phyloP scores from a whole-genome alignment of 257 asterid species.

The Plantago elongata region DNA sequence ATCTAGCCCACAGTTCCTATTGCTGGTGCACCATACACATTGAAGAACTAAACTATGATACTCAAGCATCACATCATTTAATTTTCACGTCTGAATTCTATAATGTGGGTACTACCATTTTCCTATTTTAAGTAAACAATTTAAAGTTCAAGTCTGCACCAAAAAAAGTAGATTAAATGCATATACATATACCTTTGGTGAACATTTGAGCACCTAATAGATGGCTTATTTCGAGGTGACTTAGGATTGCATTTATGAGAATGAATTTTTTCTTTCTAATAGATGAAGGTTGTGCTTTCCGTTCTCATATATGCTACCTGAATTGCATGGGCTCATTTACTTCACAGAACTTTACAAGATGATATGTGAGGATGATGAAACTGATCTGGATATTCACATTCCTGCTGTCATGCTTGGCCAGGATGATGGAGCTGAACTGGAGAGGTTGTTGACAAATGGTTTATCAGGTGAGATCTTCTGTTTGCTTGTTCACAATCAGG shows the following conservation, averaged over 20 bases:
- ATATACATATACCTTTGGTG: too few species aligned
- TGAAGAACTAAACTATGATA: too few species aligned
- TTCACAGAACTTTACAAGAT: constrained; percentile 89
- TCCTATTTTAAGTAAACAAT: too few species aligned
- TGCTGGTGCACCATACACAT: too few species aligned
- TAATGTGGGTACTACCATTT: too few species aligned
- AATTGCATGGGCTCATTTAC: constrained; percentile 3
- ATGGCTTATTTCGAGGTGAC: background rate
- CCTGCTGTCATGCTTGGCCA: constrained; percentile 85
- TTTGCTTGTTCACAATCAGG: constrained; percentile 10
- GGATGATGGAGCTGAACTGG: constrained; percentile 72
- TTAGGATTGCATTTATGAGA: background rate
- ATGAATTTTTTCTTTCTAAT: too few species aligned
- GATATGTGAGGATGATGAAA: constrained; percentile 92
- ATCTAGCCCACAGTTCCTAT: too few species aligned
- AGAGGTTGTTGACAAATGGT: constrained; percentile 60
- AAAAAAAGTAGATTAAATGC: too few species aligned
- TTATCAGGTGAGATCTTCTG: constrained; percentile 55
- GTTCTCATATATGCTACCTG: background rate
- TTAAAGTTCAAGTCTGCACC: too few species aligned
- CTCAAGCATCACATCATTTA: too few species aligned
- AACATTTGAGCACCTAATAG: background rate
- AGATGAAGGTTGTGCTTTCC: background rate
- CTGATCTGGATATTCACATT: constrained; percentile 71
- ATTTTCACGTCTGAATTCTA: too few species aligned